Conservation (phyloP, 225 moss, liverwort and hornwort species). For the Sphagnum tenellum region DNA sequence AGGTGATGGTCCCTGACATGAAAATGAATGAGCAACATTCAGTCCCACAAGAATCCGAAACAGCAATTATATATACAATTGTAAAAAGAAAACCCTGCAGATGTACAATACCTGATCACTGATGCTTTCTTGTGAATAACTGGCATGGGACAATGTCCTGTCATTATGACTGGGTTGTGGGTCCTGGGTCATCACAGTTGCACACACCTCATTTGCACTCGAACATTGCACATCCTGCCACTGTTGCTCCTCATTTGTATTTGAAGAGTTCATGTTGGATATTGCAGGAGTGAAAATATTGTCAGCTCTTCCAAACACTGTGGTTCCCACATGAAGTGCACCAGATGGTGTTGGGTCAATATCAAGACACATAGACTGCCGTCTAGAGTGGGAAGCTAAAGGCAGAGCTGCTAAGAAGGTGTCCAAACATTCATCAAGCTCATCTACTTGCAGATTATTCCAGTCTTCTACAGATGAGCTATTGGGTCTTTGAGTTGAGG, state of each 20-base stretch:
- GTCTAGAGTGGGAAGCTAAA: conserved; percentile 14
- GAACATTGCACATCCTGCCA: too few relatives aligned
- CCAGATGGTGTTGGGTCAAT: conserved; percentile 5
- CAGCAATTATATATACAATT: too few relatives aligned
- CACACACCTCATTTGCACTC: background rate
- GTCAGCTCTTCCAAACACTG: too few relatives aligned
- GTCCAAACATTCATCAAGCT: conserved; percentile 58
- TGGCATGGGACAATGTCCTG: background rate
- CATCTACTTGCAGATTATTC: conserved; percentile 42
- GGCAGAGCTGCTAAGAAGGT: conserved; percentile 36
- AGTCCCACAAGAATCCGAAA: too few relatives aligned
- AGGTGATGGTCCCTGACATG: conserved; percentile 6
- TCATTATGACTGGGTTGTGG: conserved; percentile 6
- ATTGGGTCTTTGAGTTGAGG: conserved; percentile 1
- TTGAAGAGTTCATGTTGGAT: too few relatives aligned
- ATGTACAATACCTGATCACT: too few relatives aligned
- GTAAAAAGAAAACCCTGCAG: too few relatives aligned
- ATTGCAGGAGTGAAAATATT: too few relatives aligned
- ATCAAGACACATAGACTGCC: conserved; percentile 19
- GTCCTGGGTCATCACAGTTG: conserved; percentile 4
- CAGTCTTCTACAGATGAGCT: conserved; percentile 28
- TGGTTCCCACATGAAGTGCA: too few relatives aligned
- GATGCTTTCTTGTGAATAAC: background rate
- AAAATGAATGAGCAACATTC: too few relatives aligned
- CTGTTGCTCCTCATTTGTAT: too few relatives aligned